Percentiles rank a stretch among this genome's conserved stretches.
Conservation (phyloP, 176 grass and related monocot genomes). For the Pharus latifolius region DNA sequence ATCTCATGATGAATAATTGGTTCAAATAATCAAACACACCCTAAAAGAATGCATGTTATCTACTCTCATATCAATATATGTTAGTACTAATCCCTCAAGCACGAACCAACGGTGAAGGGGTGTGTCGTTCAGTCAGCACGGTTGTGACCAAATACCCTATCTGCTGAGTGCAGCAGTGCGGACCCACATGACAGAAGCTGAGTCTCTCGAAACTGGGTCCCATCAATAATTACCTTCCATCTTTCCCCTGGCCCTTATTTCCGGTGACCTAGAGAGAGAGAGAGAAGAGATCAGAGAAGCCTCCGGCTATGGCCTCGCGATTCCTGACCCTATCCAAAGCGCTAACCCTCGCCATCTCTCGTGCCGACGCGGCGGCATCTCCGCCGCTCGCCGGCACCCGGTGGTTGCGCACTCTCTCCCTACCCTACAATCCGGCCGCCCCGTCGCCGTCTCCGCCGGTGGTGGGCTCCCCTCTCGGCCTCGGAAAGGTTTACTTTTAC, state of each 20-base stretch:
- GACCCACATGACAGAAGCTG: no score
- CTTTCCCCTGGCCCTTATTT: no score
- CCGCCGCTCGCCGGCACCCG: background rate
- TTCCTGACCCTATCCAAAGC: constrained; percentile 36
- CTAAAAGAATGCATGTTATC: no score
- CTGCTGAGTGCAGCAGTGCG: no score
- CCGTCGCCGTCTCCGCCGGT: background rate
- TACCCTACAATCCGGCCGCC: constrained; percentile 13
- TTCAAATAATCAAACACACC: no score
- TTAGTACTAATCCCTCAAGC: no score
- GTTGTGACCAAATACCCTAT: no score
- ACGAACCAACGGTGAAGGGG: no score
- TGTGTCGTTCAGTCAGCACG: no score
- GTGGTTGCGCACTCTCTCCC: constrained; percentile 8
- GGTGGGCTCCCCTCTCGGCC: constrained; percentile 9
- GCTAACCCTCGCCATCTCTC: constrained; percentile 18
- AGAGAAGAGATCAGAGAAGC: background rate
- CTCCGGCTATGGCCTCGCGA: constrained; percentile 26
- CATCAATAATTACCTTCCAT: background rate
- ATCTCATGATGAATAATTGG: no score
- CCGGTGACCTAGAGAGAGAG: background rate
- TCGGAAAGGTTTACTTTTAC: constrained; percentile 23
- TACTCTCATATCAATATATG: no score
- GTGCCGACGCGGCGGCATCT: background rate
- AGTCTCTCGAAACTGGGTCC: no score